phyloP scores from a whole-genome alignment of 139 green algal genomes.

The Chara braunii region DNA sequence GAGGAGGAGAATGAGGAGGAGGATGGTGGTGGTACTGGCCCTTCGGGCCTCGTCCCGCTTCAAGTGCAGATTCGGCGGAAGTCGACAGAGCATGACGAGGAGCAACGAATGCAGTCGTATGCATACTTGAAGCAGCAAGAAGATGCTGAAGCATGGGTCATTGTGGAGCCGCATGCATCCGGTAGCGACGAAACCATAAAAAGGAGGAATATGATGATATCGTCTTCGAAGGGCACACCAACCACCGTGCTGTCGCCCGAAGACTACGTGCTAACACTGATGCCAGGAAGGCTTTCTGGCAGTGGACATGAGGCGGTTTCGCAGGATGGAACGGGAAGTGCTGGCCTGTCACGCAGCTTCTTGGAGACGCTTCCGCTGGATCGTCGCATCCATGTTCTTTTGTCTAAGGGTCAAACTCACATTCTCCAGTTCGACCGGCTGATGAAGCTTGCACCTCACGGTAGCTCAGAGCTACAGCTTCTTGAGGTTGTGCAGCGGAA shows the following conservation, averaged over 20 bases:
- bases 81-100: conserved; percentile 77
- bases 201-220: conserved; percentile 11
- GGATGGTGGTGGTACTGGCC: not conserved
- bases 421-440: conserved; percentile 28
- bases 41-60: not conserved
- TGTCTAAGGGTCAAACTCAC: conserved; percentile 19
- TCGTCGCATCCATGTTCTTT: conserved; percentile 1
- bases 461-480: conserved; percentile 10
- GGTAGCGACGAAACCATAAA: conserved; percentile 1
- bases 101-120: conserved; percentile 55
- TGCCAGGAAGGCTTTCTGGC: too few relatives aligned
- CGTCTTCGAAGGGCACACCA: too few relatives aligned
- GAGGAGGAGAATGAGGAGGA: conserved; percentile 44
- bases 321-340: too few relatives aligned
- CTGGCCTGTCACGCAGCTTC: conserved; percentile 7
- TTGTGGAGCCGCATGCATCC: not conserved
- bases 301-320: too few relatives aligned
- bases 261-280: too few relatives aligned
- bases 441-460: conserved; percentile 21
- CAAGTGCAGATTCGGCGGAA: conserved; percentile 52
- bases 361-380: conserved; percentile 26
- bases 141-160: conserved; percentile 23
- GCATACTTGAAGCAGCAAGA: conserved; percentile 55
- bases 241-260: too few relatives aligned
- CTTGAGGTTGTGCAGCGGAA: conserved; percentile 15